These are phyloP conservation scores for Pseudonitzschia delicatissima DNA, from an alignment of 108 stramenopile genomes.

Conservation along the genomic window DNA sequence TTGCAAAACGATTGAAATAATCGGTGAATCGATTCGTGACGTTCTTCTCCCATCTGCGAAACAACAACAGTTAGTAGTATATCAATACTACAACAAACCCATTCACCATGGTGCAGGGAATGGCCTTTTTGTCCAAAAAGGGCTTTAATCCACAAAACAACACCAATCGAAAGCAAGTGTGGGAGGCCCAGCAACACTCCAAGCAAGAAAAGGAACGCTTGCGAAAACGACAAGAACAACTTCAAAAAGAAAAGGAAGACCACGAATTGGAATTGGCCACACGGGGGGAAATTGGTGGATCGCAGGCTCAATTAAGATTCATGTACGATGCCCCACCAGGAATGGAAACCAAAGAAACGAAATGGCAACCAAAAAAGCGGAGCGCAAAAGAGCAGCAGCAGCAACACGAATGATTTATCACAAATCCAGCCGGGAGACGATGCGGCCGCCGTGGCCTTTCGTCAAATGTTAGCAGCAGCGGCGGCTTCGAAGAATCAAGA, in stretches of 20 bases:
- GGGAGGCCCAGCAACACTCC: slow-evolving; percentile 67
- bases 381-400: slow-evolving; percentile 4
- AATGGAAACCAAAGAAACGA: slow-evolving; percentile 24
- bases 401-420: slow-evolving; percentile 22
- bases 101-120: slow-evolving; percentile 71
- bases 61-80: background rate
- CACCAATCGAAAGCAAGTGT: slow-evolving; percentile 68
- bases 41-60: too few species aligned
- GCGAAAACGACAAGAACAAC: slow-evolving; percentile 58
- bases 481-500: background rate
- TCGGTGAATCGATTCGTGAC: too few species aligned
- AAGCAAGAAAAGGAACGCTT: slow-evolving; percentile 52
- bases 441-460: slow-evolving; percentile 82
- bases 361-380: slow-evolving; percentile 2
- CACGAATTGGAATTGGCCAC: slow-evolving; percentile 66
- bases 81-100: background rate
- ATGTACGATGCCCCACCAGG: slow-evolving; percentile 82
- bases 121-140: slow-evolving; percentile 84
- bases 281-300: slow-evolving; percentile 59
- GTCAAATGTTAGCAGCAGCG: slow-evolving; percentile 60
- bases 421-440: slow-evolving; percentile 71
- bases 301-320: slow-evolving; percentile 64
- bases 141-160: slow-evolving; percentile 81
- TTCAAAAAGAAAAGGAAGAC: slow-evolving; percentile 77
- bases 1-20: too few species aligned